Conservation (phyloP, 768 basidiomycete genomes). For the Pleurotus pulmonarius region DNA sequence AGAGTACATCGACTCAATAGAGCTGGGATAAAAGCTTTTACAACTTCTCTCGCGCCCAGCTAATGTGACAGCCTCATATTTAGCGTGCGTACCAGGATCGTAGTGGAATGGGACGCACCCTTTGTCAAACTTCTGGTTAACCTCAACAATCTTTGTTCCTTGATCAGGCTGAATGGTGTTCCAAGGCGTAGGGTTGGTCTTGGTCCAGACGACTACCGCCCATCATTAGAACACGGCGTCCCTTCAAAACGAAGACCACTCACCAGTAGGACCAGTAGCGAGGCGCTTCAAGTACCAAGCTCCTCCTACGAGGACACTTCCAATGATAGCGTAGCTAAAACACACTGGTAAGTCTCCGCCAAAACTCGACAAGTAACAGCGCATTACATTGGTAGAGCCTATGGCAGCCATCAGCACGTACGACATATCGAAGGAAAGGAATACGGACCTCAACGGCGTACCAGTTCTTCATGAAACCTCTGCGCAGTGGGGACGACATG, state of each 20-base stretch:
- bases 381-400: conserved; percentile 54
- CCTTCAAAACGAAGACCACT: conserved; percentile 14
- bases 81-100: neutral
- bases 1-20: neutral
- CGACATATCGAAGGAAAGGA: no score
- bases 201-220: conserved; percentile 48
- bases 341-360: no score
- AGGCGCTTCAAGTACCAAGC: conserved; percentile 66
- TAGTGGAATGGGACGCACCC: conserved; percentile 40
- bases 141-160: conserved; percentile 64
- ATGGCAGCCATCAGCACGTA: conserved; percentile 1
- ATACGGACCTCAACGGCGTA: conserved; percentile 64
- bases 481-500: conserved; percentile 27
- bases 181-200: conserved; percentile 86
- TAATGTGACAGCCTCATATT: conserved; percentile 21
- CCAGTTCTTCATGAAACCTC: conserved; percentile 59
- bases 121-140: conserved; percentile 75
- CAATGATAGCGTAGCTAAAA: conserved; percentile 47
- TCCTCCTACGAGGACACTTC: conserved; percentile 52
- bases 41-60: conserved; percentile 76
- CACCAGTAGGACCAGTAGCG: conserved; percentile 54
- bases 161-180: conserved; percentile 74
- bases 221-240: no score
- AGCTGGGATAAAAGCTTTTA: conserved; percentile 28
- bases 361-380: no score